Evolutionary conservation across 2,329 filamentous ascomycete species (phyloP).

Genomic region (Hypoxylon sp.): DNA sequence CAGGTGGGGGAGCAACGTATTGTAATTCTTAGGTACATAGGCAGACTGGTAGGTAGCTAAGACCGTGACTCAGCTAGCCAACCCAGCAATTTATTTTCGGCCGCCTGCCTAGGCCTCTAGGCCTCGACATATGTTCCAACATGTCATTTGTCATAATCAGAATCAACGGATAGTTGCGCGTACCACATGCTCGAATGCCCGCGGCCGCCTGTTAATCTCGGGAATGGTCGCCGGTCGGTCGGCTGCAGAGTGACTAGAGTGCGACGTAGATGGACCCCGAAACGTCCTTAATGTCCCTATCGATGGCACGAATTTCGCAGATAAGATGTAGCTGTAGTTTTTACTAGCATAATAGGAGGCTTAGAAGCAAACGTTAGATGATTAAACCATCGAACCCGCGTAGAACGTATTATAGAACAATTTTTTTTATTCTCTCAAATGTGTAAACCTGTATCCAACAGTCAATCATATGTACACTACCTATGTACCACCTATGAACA

Average conservation of each 20-base stretch:
- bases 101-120: background rate
- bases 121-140: background rate
- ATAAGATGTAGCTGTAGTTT: background rate
- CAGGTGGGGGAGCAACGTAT: slow-evolving; percentile 5
- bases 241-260: background rate
- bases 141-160: background rate
- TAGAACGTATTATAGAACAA: background rate
- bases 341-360: background rate
- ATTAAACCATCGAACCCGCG: background rate
- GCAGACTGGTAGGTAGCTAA: background rate
- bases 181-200: background rate
- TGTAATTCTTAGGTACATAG: background rate
- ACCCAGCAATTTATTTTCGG: background rate
- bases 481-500: background rate
- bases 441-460: background rate
- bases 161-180: background rate
- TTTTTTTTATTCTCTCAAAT: slow-evolving; percentile 6
- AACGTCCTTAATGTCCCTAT: too few relatives aligned
- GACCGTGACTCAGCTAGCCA: background rate
- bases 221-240: background rate
- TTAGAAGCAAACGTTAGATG: background rate
- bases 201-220: background rate
- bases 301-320: too few relatives aligned
- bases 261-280: background rate
- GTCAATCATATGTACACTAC: background rate